Evolutionary conservation across 805 yeast species (phyloP).

Genomic region (Candida railenensis): DNA sequence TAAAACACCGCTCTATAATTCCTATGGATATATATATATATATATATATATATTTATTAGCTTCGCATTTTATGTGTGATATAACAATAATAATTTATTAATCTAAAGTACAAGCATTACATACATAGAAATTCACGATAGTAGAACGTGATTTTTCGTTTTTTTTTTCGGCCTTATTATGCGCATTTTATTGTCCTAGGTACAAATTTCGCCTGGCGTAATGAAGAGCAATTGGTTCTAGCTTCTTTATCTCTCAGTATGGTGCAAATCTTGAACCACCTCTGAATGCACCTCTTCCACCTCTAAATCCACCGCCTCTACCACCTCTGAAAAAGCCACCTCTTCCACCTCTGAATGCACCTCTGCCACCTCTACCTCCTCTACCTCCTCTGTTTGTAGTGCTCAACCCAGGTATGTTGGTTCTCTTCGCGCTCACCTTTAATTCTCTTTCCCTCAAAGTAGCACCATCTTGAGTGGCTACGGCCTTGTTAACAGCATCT

Average conservation of each 20-base stretch:
- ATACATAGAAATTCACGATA: not conserved
- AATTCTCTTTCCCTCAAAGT: slow-evolving; percentile 66
- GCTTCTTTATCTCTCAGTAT: no score
- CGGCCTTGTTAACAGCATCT: slow-evolving; percentile 62
- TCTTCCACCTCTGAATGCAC: slow-evolving; percentile 43
- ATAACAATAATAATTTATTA: no score
- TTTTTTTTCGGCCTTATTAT: no score
- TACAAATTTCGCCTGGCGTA: no score
- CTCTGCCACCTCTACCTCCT: slow-evolving; percentile 37
- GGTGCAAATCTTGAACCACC: slow-evolving; percentile 14
- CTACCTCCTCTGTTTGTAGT: slow-evolving; percentile 32
- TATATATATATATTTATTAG: no score
- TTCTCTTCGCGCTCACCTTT: slow-evolving; percentile 75
- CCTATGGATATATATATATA: no score
- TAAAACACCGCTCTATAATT: no score
- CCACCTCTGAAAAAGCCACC: slow-evolving; percentile 35
- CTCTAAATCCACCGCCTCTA: slow-evolving; percentile 4
- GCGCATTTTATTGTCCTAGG: no score
- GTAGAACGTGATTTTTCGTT: no score
- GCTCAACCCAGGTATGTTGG: slow-evolving; percentile 73
- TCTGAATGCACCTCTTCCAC: slow-evolving; percentile 16
- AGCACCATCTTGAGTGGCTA: slow-evolving; percentile 59
- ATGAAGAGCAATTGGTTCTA: no score
- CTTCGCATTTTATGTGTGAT: no score
- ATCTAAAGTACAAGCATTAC: not conserved